Conservation (phyloP, 208 protist species). For the Trypanosoma caninum region DNA sequence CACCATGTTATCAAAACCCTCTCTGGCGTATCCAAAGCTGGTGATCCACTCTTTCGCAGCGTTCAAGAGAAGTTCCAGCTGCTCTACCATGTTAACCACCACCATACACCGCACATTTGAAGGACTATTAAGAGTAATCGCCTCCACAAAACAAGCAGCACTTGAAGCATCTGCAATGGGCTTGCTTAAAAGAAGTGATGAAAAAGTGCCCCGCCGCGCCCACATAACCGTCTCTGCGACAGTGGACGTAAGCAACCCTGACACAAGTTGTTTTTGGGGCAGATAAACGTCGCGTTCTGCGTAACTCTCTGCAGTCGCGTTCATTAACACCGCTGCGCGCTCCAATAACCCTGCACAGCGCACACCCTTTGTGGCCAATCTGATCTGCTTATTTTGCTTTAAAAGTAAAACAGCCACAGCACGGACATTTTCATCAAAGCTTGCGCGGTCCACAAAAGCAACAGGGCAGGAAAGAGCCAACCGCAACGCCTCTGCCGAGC, state of each 20-base stretch:
- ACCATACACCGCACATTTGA: conserved; percentile 7
- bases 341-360: conserved; percentile 18
- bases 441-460: conserved; percentile 11
- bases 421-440: conserved; percentile 25
- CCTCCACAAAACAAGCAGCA: conserved; percentile 12
- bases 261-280: conserved; percentile 6
- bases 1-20: conserved; percentile 21
- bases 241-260: conserved; percentile 20
- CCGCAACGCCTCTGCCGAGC: not conserved
- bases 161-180: conserved; percentile 15
- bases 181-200: conserved; percentile 1
- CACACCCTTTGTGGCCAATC: conserved; percentile 20
- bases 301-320: conserved; percentile 1
- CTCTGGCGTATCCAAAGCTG: not conserved
- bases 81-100: conserved; percentile 10
- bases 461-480: conserved; percentile 2
- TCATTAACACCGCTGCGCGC: conserved; percentile 16
- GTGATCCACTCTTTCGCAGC: conserved; percentile 20
- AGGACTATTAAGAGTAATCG: conserved; percentile 15
- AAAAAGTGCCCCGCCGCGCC: conserved; percentile 18
- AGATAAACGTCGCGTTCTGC: conserved; percentile 7
- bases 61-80: conserved; percentile 23
- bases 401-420: conserved; percentile 15
- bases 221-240: conserved; percentile 23
- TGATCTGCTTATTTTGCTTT: conserved; percentile 13